A percentile compares a stretch with the other conserved stretches of the same genome.
Evolutionary conservation across 2,329 filamentous ascomycete genomes (phyloP).

Genomic region (Alternaria atra): DNA sequence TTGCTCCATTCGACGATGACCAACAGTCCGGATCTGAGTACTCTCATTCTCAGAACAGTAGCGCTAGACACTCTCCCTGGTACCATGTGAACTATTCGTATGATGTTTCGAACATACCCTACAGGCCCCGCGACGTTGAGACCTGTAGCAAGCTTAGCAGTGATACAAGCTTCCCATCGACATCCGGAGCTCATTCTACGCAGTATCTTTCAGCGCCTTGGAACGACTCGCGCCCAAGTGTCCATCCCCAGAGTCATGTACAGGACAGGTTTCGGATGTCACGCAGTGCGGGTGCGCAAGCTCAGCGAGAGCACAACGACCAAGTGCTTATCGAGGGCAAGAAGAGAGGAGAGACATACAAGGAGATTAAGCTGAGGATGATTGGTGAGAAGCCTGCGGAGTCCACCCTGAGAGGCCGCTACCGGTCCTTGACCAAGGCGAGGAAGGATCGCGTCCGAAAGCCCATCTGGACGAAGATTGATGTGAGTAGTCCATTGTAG

Average conservation of each 20-base stretch:
- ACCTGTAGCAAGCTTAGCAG: not conserved
- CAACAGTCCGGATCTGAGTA: slow-evolving; percentile 12
- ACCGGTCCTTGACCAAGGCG: slow-evolving; percentile 70
- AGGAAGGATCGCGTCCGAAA: slow-evolving; percentile 70
- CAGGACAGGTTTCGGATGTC: slow-evolving; percentile 8
- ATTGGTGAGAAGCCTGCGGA: slow-evolving; percentile 70
- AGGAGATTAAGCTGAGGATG: slow-evolving; percentile 66
- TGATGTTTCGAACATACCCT: not conserved
- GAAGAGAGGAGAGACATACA: slow-evolving; percentile 68
- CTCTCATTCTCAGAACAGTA: slow-evolving; percentile 19
- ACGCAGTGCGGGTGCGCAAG: slow-evolving; percentile 7
- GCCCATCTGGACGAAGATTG: slow-evolving; percentile 69
- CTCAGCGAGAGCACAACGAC: slow-evolving; percentile 37
- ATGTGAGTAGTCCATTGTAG: slow-evolving; percentile 64
- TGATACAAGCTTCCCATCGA: not conserved
- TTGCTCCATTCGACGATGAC: not conserved
- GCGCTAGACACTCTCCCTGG: slow-evolving; percentile 16
- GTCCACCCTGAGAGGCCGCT: slow-evolving; percentile 75
- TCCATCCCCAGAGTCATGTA: not conserved
- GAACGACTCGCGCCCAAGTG: not conserved
- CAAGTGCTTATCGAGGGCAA: slow-evolving; percentile 62
- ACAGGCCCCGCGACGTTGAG: not conserved
- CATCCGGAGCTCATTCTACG: not conserved
- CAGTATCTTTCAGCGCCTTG: not conserved
- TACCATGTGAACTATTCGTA: slow-evolving; percentile 7